Base-by-base conservation (phyloP, 352 stramenopile species). In the Globisporangium uncinulatum region DNA sequence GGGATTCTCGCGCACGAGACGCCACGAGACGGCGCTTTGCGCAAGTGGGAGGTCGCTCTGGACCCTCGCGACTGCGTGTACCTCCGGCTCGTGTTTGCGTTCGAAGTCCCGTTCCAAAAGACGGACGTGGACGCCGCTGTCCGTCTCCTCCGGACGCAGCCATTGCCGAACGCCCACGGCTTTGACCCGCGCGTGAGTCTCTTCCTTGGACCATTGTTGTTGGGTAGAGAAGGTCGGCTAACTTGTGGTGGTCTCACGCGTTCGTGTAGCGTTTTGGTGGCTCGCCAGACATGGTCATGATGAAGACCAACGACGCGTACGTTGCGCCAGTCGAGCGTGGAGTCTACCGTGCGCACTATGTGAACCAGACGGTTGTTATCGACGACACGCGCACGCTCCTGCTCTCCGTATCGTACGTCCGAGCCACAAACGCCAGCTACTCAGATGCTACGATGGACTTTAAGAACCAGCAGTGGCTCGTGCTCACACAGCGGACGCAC, bases 391-490 rank as follows among this genome's bases (percentile, higher is more conserved):
- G 47, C 47, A 42, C 47, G 17, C 21, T 52, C 14, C 24, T 11
- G 47, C 5, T 52, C 24, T 41, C 47, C 14, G 29, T 41, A 3
- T 34, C 47, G 47, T 52, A 52, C 47, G 15, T 52, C 5, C 15
- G 41, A 15, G 15, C 47, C 9, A 17, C 24, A 6, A 29, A 41
- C 47, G 31, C 17, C 5, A 34, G 47, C 8, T 13, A 9, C 15
- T 15, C 24, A 3, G 15, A 29, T 42, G 5, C 29, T 6, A 6
- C 29, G 14, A 24, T 52, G 24, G 6, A 39, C 21, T 31, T 52
- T 31, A 52, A 52, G 24, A 36, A 11, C 29, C 24, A 52, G 47
- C 47, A 52, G 47, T 52, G 47, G 47, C 11, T 39, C 29, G 2
- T 42, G 29, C 24, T 52, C 47, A 29, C 47, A 10, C 24, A 52